Conservation (phyloP, 2,329 filamentous ascomycete species). For the Aspergillus brasiliensis region DNA sequence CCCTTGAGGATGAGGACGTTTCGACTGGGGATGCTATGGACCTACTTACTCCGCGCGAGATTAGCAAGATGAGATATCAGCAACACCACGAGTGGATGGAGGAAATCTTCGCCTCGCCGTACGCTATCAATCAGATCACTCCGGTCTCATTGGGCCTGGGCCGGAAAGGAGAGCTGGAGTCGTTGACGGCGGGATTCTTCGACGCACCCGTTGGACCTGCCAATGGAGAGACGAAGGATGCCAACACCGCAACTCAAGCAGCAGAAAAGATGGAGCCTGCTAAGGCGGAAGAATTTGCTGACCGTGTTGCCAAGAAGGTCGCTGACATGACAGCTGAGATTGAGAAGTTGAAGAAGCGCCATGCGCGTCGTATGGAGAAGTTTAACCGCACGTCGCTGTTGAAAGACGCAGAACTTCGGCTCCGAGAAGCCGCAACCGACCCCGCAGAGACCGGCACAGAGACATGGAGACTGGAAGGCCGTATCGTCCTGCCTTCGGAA, state of each 20-base stretch:
- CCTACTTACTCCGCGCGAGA: constrained; percentile 82
- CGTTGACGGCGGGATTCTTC: constrained; percentile 82
- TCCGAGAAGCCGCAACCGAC: constrained; percentile 66
- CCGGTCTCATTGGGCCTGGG: constrained; percentile 87
- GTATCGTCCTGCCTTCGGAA: constrained; percentile 35
- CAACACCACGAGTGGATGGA: constrained; percentile 99
- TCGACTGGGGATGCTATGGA: constrained; percentile 88
- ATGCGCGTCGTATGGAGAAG: constrained; percentile 73
- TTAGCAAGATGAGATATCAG: constrained; percentile 82
- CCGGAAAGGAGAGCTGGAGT: constrained; percentile 76
- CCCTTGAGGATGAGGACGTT: constrained; percentile 83
- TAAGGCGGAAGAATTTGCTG: constrained; percentile 82
- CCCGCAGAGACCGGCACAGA: constrained; percentile 59
- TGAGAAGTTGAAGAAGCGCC: constrained; percentile 77
- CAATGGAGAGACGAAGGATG: constrained; percentile 33
- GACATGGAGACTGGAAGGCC: constrained; percentile 65
- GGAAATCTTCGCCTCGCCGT: constrained; percentile 89
- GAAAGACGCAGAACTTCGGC: constrained; percentile 72
- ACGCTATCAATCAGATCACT: constrained; percentile 79
- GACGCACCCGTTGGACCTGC: constrained; percentile 55
- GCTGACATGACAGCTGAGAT: constrained; percentile 77
- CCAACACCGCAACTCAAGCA: constrained; percentile 41
- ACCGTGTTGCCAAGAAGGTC: constrained; percentile 72
- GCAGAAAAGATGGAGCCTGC: constrained; percentile 70
- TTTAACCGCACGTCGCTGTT: constrained; percentile 72